Evolutionary conservation across 495 filamentous ascomycete genomes (phyloP), one percentile per base, ranked within the genome.

Genomic region (Apodospora peruviana): DNA sequence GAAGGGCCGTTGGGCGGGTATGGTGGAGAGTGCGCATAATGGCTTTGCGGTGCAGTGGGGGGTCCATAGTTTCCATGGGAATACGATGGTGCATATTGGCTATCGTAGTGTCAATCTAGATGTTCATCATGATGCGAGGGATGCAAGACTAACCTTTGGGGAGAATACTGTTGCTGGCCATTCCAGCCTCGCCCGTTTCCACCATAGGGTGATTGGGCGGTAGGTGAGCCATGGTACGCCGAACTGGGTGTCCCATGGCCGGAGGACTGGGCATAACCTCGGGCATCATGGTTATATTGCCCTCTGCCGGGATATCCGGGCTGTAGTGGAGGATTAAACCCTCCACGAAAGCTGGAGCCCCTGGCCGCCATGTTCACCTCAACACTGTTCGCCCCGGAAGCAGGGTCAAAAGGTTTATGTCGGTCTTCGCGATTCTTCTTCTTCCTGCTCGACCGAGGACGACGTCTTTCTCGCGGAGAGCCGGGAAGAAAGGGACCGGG

Each of bases 171-270:
- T 35, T 73, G 72, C 57, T 75, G 76, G 27, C 69, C 64, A 50
- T 70, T 77, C 53, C 79, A 79, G 51, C 68, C 70, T 69, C 82
- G 80, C 21, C 77, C 76, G 19, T 78, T 78, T 55, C 80, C 71
- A 23, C 74, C 72, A 62, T 84, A 84, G 1, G 86, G 83, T 21
- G 86, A 89, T 41, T 78, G 74, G 8, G 79, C 74, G 34, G 79
- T 79, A 29, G 87, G 86, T 9, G 84, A 89, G 19, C 76, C 79
- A 52, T 82, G 81, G 53, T 78, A 78, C n/a, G 82, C 83, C 29
- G 76, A 77, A 43, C 68, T 74, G 27, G 83, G 77, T 23, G 76
- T 81, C 34, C 67, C 67, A 42, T 80, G 77, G 16, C 80, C 78
- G 5, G 83, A 75, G 18, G 82, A 82, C 24, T 75, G 74, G 22